Evolutionary conservation across 345 rosid genomes (phyloP).

Genomic region (Melaleuca alternifolia): DNA sequence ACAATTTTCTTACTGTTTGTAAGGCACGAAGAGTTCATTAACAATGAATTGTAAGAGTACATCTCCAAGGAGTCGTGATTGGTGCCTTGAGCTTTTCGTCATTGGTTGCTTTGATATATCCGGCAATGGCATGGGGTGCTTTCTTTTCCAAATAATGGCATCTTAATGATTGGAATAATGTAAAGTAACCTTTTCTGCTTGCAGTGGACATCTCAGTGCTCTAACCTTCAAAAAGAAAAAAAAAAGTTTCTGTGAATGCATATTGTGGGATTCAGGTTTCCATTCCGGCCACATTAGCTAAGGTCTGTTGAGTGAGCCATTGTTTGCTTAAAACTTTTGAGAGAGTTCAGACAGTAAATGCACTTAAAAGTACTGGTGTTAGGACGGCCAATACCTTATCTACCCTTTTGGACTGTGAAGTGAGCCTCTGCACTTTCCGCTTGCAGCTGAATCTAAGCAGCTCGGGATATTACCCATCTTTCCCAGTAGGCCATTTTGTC

Average conservation of each 20-base stretch:
- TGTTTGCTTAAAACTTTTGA: neutral
- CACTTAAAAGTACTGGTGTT: neutral
- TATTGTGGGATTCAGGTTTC: neutral
- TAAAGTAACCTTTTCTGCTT: neutral
- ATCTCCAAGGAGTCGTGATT: neutral
- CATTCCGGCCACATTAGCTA: neutral
- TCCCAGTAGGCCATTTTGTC: neutral
- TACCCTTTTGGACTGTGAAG: neutral
- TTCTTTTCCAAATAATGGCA: neutral
- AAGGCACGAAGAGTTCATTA: neutral
- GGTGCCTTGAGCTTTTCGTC: neutral
- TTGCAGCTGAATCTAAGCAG: neutral
- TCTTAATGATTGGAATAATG: neutral
- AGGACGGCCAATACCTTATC: neutral
- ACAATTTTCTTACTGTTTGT: neutral
- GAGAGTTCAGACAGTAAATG: neutral
- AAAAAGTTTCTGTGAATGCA: neutral
- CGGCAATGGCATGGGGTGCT: neutral
- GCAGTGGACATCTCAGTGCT: neutral
- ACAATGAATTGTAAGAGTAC: neutral
- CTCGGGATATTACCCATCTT: neutral
- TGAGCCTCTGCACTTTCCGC: neutral
- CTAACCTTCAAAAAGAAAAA: neutral
- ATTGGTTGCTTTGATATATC: neutral
- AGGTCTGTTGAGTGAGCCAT: neutral